Percentiles rank a stretch among this genome's conserved stretches.
Conservation (phyloP, 805 yeast species). For the Lipomyces yamadae region DNA sequence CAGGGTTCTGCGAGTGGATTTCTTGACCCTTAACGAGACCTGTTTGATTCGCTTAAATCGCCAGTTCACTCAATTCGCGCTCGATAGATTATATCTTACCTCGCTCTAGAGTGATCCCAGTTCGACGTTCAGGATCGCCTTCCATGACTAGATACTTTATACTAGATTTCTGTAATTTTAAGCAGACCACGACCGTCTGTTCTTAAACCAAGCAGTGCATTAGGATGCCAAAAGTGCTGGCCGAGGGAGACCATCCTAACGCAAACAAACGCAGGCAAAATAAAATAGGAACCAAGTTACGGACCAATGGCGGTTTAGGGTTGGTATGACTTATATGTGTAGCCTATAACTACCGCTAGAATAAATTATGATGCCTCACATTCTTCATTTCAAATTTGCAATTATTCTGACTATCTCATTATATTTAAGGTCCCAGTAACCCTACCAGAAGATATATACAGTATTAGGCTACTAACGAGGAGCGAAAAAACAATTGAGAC, state of each 20-base stretch:
- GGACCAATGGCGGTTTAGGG: not conserved
- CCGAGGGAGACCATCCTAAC: not conserved
- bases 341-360: not conserved
- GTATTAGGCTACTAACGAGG: too few relatives aligned
- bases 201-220: not conserved
- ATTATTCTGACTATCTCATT: not conserved
- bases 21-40: constrained; percentile 30
- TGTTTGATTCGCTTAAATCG: not conserved
- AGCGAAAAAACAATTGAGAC: too few relatives aligned
- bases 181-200: not conserved
- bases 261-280: not conserved
- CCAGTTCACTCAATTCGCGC: not conserved
- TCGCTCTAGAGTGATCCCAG: constrained; percentile 32
- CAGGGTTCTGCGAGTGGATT: constrained; percentile 33
- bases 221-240: not conserved
- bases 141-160: not conserved
- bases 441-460: too few relatives aligned
- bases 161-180: not conserved
- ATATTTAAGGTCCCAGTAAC: not conserved
- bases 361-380: not conserved
- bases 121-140: constrained; percentile 13
- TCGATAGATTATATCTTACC: constrained; percentile 15
- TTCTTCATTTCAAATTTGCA: not conserved
- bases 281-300: not conserved
- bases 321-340: not conserved